Conservation (phyloP, 2,329 filamentous ascomycete species). For the Nigrospora sphaerica region DNA sequence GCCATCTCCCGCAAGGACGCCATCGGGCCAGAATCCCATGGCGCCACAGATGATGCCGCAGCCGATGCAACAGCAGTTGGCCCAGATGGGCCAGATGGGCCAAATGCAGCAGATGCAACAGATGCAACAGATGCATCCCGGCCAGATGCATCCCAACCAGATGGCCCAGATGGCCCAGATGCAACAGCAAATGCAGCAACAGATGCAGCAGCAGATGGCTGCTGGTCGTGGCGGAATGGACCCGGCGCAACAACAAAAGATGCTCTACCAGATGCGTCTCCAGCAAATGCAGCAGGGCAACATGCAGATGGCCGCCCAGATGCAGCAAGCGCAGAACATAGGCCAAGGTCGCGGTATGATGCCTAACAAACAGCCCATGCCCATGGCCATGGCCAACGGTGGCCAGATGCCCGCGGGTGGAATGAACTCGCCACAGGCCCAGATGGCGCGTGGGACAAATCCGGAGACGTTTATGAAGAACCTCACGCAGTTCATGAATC, state of each 20-base stretch:
- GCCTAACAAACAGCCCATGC: slow-evolving; percentile 39
- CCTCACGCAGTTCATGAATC: slow-evolving; percentile 69
- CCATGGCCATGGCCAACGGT: slow-evolving; percentile 35
- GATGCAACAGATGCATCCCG: slow-evolving; percentile 23
- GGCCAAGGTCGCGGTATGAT: slow-evolving; percentile 41
- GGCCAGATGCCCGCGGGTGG: slow-evolving; percentile 44
- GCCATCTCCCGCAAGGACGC: slow-evolving; percentile 47
- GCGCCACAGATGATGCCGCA: slow-evolving; percentile 47
- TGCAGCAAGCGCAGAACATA: slow-evolving; percentile 35
- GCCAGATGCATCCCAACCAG: slow-evolving; percentile 30
- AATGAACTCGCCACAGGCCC: slow-evolving; percentile 41
- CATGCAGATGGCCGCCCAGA: slow-evolving; percentile 41
- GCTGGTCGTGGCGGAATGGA: slow-evolving; percentile 52
- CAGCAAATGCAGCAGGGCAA: slow-evolving; percentile 62
- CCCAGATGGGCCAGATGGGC: slow-evolving; percentile 33
- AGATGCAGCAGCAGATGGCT: slow-evolving; percentile 28
- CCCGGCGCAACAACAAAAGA: slow-evolving; percentile 57
- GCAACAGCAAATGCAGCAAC: slow-evolving; percentile 27
- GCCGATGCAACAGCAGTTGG: slow-evolving; percentile 30
- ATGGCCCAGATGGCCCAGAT: slow-evolving; percentile 32
- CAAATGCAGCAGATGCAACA: slow-evolving; percentile 27
- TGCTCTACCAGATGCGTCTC: slow-evolving; percentile 74
- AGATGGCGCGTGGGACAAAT: slow-evolving; percentile 33
- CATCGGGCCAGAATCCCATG: slow-evolving; percentile 47
- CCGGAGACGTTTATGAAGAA: slow-evolving; percentile 70